These are phyloP conservation scores for Pterulicium gracile DNA, from an alignment of 1,284 basidiomycete species.

Conservation along the genomic window DNA sequence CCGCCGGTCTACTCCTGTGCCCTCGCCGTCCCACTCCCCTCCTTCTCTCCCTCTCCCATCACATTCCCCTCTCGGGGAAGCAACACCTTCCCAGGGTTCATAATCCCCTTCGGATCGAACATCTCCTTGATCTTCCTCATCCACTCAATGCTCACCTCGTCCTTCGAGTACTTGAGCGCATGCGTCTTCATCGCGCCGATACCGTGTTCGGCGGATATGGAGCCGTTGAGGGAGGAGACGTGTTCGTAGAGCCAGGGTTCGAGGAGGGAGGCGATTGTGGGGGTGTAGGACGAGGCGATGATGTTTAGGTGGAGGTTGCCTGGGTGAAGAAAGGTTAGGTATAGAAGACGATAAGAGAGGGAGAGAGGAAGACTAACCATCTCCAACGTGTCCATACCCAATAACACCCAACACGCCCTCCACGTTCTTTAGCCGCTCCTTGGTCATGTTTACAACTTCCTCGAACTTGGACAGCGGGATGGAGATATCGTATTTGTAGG, in stretches of 20 bases:
- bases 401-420: conserved; percentile 74
- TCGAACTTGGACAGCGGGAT: conserved; percentile 88
- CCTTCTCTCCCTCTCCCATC: no score
- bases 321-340: conserved; percentile 19
- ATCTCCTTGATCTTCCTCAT: conserved; percentile 90
- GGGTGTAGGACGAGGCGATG: conserved; percentile 75
- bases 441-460: conserved; percentile 75
- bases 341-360: conserved; percentile 5
- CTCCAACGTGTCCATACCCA: conserved; percentile 95
- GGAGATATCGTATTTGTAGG: conserved; percentile 97
- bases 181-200: conserved; percentile 93
- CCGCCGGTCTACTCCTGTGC: no score
- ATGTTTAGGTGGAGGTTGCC: conserved; percentile 95
- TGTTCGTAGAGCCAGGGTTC: conserved; percentile 97
- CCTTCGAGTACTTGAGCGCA: conserved; percentile 86
- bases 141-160: conserved; percentile 64
- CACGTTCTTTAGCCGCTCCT: conserved; percentile 54
- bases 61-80: no score
- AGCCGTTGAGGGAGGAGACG: conserved; percentile 73
- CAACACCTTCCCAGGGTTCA: conserved; percentile 87
- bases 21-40: no score
- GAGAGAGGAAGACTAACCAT: conserved; percentile 52
- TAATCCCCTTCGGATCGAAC: conserved; percentile 86
- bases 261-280: conserved; percentile 77
- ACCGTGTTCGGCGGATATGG: conserved; percentile 95